phyloP scores from a whole-genome alignment of 371 early-diverging fungal species.

The Paramicrosporidium saccamoebae region DNA sequence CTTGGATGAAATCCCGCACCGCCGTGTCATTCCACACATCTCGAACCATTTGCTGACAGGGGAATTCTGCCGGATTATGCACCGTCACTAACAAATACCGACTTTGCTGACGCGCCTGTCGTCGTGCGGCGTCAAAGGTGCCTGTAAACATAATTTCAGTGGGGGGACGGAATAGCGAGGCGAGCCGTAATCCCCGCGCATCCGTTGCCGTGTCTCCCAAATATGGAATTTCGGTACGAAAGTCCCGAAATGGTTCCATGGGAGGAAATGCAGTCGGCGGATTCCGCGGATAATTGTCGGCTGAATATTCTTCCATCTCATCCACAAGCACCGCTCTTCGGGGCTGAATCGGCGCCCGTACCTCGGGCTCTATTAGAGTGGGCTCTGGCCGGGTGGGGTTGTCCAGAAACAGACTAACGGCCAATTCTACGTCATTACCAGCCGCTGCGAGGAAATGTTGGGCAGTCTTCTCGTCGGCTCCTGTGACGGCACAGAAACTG shows the following conservation, averaged over 20 bases:
- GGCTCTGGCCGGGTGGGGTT: constrained; percentile 3
- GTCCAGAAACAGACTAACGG: constrained; percentile 20
- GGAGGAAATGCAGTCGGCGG: constrained; percentile 1
- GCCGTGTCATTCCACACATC: constrained; percentile 54
- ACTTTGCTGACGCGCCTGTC: constrained; percentile 14
- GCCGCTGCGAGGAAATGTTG: too few relatives aligned
- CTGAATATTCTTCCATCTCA: constrained; percentile 1
- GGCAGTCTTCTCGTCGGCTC: too few relatives aligned
- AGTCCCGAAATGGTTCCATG: constrained; percentile 8
- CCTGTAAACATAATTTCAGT: constrained; percentile 48
- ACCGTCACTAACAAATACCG: constrained; percentile 66
- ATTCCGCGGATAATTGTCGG: not conserved
- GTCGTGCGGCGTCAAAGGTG: constrained; percentile 36
- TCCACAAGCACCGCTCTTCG: constrained; percentile 30
- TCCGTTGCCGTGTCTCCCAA: constrained; percentile 7
- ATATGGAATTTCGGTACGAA: constrained; percentile 5
- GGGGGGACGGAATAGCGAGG: constrained; percentile 50
- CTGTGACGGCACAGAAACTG: too few relatives aligned
- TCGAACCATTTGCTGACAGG: constrained; percentile 54
- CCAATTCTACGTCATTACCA: constrained; percentile 16
- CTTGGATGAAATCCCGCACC: constrained; percentile 33
- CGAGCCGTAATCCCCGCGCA: constrained; percentile 13
- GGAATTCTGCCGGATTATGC: constrained; percentile 44
- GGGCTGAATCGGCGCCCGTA: constrained; percentile 41
- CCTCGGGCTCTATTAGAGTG: constrained; percentile 6